Base-by-base conservation (phyloP, 2,329 filamentous ascomycete species). In the Epichloe baconii region DNA sequence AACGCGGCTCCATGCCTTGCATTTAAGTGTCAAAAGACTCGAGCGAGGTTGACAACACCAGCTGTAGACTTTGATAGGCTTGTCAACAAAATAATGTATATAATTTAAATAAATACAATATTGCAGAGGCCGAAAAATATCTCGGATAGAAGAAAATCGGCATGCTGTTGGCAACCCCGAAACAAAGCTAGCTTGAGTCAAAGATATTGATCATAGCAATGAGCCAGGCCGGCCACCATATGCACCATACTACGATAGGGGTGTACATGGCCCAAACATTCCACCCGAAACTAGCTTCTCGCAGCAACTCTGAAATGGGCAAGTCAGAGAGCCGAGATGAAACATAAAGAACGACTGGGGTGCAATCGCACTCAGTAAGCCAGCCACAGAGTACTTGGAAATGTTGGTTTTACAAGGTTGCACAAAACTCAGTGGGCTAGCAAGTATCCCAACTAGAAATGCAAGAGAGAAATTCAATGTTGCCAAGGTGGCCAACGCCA, bases 391-490 rank as follows among this genome's bases (percentile, higher is more conserved):
- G 54, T 71, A 67, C 31, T 70, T 68, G 1, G 68, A 53, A 4
- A 64, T 58, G n/a, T 71, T 57, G 55, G 59, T 68, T 12, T 61
- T 59, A 49, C 71, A 71, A 0, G 79, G 74, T 7, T 67, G 74
- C 17, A 84, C 72, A 64, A 95, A 96, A n/a, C 82, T 83, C 14
- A 97, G 73, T 0, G 91, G 91, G 3, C 79, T 73, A 43, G 87
- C 82, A 44, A 91, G 71, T 2, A 97, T 71, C 38, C 93, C 93
- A 48, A 96, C 74, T 38, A 95, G 73, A 63, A 97, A 84, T 46
- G 88, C 83, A 14, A 96, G 82, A 3, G 86, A 89, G 74, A 98
- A 98, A 69, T 98, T 98, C 48, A 98, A 79, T 0, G 91, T 98
- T 2, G 93, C 91, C 12, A 98, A 83, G 1, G 90, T 85, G 12